phyloP scores from a whole-genome alignment of 179 eudicot species.

The Spergularia azorica region DNA sequence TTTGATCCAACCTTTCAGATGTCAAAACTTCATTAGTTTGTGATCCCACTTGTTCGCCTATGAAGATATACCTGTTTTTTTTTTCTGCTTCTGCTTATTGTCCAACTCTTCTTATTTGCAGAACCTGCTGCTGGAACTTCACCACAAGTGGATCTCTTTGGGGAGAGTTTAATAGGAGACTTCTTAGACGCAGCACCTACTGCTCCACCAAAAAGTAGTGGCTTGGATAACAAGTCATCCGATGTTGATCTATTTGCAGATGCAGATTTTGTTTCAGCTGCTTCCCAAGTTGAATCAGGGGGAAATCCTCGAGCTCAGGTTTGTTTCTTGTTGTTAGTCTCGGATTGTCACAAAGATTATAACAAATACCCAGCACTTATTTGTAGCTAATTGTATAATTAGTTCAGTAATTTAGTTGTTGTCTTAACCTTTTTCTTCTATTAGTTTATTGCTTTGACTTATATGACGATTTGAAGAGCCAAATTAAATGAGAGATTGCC shows the following conservation, averaged over 20 bases:
- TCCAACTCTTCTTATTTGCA: conserved; percentile 32
- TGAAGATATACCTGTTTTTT: background rate
- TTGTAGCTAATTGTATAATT: too few relatives aligned
- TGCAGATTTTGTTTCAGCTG: conserved; percentile 86
- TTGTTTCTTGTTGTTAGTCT: background rate
- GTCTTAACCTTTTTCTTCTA: background rate
- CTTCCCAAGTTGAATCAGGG: conserved; percentile 45
- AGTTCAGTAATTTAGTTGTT: too few relatives aligned
- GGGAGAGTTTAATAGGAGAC: conserved; percentile 70
- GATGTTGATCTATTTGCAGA: conserved; percentile 95
- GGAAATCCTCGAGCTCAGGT: conserved; percentile 56
- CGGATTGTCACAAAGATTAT: background rate
- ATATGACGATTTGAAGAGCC: too few relatives aligned
- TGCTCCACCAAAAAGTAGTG: conserved; percentile 47
- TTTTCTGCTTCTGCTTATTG: conserved; percentile 14
- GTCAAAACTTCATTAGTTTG: background rate
- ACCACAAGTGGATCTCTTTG: conserved; percentile 81
- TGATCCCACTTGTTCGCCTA: background rate
- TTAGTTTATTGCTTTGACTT: too few relatives aligned
- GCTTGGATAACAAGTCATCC: conserved; percentile 43
- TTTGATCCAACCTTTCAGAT: background rate
- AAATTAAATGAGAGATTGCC: too few relatives aligned
- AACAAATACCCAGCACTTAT: background rate
- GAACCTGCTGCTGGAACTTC: conserved; percentile 61
- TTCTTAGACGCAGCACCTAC: conserved; percentile 69